phyloP scores from a whole-genome alignment of 257 asterid genomes.

The Solanum chilense region DNA sequence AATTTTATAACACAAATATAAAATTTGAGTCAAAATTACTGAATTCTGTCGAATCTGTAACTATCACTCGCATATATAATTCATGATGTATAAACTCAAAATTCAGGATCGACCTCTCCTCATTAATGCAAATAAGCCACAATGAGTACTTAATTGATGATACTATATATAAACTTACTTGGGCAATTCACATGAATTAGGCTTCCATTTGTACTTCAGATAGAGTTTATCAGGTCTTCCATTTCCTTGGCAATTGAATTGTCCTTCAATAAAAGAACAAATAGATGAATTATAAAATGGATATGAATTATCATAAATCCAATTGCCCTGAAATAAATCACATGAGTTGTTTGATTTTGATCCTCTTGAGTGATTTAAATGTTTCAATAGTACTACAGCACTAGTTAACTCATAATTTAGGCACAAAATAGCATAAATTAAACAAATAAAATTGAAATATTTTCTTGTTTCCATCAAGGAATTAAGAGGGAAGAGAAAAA shows the following conservation, averaged over 20 bases:
- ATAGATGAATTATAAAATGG: conserved; percentile 43
- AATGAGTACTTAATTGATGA: background rate
- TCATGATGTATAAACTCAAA: background rate
- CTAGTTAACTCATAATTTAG: background rate
- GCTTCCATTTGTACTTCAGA: conserved; percentile 66
- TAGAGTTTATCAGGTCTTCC: conserved; percentile 53
- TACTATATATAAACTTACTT: conserved; percentile 14
- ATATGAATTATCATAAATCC: conserved; percentile 33
- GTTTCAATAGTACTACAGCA: conserved; percentile 2
- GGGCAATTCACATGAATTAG: conserved; percentile 44
- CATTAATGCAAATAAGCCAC: background rate
- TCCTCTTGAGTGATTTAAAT: background rate
- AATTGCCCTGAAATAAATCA: conserved; percentile 49
- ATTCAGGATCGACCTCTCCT: background rate
- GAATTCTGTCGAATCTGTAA: background rate
- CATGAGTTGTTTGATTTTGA: conserved; percentile 22
- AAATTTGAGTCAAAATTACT: background rate
- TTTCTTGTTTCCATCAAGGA: background rate
- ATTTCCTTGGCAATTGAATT: conserved; percentile 51
- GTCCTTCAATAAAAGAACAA: conserved; percentile 51
- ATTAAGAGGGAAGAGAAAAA: background rate
- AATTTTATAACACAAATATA: background rate
- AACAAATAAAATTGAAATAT: background rate
- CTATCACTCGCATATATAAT: background rate
- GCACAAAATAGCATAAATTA: background rate